Conservation (phyloP, 306 rosid genomes). For the Sicyos baderoa region DNA sequence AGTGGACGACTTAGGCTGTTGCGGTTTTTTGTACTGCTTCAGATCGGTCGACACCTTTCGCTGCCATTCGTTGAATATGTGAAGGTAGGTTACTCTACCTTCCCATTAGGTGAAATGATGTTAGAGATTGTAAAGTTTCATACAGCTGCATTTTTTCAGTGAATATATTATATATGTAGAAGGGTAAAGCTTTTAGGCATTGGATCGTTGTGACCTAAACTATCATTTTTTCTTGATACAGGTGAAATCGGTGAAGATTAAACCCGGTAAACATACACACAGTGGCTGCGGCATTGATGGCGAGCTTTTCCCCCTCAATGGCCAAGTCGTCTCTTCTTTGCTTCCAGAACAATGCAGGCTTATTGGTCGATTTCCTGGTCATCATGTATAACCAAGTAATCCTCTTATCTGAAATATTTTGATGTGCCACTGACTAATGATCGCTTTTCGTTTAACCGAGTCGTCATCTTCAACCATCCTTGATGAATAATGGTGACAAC, state of each 20-base stretch:
- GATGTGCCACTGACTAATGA: constrained; percentile 34
- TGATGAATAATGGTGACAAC: neutral
- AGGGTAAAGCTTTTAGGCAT: neutral
- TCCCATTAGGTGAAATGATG: neutral
- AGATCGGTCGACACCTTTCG: constrained; percentile 87
- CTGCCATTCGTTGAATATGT: constrained; percentile 90
- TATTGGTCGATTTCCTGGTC: constrained; percentile 56
- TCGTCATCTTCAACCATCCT: constrained; percentile 14
- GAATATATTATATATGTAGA: neutral
- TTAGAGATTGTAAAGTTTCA: neutral
- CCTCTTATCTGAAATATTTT: constrained; percentile 35
- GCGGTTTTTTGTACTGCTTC: constrained; percentile 85
- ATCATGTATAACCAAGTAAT: constrained; percentile 40
- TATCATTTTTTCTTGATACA: constrained; percentile 27
- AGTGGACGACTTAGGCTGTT: constrained; percentile 75
- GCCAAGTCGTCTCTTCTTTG: constrained; percentile 72
- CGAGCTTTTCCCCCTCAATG: constrained; percentile 79
- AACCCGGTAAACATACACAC: constrained; percentile 77
- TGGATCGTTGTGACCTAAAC: neutral
- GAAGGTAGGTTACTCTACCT: constrained; percentile 48
- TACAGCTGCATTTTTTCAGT: neutral
- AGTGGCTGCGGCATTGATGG: constrained; percentile 97
- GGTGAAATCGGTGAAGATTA: constrained; percentile 88
- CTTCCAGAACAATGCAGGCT: constrained; percentile 99
- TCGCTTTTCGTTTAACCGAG: constrained; percentile 20